These are phyloP conservation scores for Botrytis sinoallii DNA, from an alignment of 2,329 filamentous ascomycete genomes.

Conservation along the genomic window DNA sequence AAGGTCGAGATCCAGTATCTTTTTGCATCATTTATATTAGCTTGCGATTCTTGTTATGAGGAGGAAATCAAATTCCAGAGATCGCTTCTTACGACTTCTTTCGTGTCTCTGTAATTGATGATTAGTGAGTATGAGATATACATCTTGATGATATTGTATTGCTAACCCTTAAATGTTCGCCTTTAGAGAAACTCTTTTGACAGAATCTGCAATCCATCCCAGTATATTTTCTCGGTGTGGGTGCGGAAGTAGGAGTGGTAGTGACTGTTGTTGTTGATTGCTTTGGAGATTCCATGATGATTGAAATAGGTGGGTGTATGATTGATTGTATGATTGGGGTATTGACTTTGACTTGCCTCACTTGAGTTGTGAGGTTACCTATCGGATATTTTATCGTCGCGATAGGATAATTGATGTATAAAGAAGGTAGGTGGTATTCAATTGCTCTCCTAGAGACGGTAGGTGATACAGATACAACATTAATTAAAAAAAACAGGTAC, in stretches of 20 bases:
- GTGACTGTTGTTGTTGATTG: not conserved
- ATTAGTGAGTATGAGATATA: slow-evolving; percentile 12
- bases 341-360: not conserved
- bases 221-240: not conserved
- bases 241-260: not conserved
- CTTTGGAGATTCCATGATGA: not conserved
- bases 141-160: not conserved
- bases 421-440: not conserved
- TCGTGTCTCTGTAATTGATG: slow-evolving; percentile 2
- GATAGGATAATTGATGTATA: not conserved
- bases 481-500: not conserved
- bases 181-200: slow-evolving; percentile 43
- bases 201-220: slow-evolving; percentile 41
- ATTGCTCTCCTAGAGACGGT: not conserved
- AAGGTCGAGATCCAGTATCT: slow-evolving; percentile 36
- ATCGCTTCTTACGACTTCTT: slow-evolving; percentile 16
- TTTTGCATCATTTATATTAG: not conserved
- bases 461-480: not conserved
- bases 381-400: not conserved
- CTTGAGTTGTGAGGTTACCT: not conserved
- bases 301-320: not conserved
- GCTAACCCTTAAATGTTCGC: slow-evolving; percentile 42
- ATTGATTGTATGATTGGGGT: not conserved
- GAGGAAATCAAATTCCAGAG: not conserved
- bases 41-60: slow-evolving; percentile 26